Percentiles rank a stretch among this genome's conserved stretches.
Evolutionary conservation across 305 asterid genomes (phyloP).

Genomic region (Fraxinus floribunda): DNA sequence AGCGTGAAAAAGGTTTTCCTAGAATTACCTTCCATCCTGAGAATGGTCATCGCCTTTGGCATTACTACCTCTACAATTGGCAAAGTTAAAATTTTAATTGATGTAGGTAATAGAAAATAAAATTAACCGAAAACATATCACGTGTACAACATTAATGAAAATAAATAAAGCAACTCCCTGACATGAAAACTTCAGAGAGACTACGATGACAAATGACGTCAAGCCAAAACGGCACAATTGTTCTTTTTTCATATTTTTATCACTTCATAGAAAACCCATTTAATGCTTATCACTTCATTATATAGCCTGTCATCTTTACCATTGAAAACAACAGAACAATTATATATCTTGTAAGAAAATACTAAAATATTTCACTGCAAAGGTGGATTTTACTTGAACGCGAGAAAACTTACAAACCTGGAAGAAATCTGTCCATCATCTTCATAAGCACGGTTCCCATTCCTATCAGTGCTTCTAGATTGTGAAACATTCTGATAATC

Average conservation of each 20-base stretch:
- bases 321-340: not conserved
- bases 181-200: not conserved
- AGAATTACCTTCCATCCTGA: constrained; percentile 80
- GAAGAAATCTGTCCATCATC: constrained; percentile 83
- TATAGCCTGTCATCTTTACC: not conserved
- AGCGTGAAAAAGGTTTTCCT: constrained; percentile 6
- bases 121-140: not conserved
- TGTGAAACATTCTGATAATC: constrained; percentile 60
- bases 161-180: too few relatives aligned
- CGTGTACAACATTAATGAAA: not conserved
- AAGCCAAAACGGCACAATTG: not conserved
- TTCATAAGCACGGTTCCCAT: constrained; percentile 54
- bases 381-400: constrained; percentile 9
- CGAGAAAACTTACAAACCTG: constrained; percentile 49
- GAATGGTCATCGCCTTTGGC: constrained; percentile 63
- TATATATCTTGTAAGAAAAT: not conserved
- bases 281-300: not conserved
- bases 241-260: not conserved
- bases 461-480: constrained; percentile 76
- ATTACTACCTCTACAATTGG: constrained; percentile 8
- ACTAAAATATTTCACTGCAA: not conserved
- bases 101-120: not conserved
- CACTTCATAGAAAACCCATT: not conserved
- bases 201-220: not conserved
- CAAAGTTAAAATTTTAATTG: not conserved